phyloP scores from a whole-genome alignment of 2,329 filamentous ascomycete species.

The Didymosphaeria variabile region DNA sequence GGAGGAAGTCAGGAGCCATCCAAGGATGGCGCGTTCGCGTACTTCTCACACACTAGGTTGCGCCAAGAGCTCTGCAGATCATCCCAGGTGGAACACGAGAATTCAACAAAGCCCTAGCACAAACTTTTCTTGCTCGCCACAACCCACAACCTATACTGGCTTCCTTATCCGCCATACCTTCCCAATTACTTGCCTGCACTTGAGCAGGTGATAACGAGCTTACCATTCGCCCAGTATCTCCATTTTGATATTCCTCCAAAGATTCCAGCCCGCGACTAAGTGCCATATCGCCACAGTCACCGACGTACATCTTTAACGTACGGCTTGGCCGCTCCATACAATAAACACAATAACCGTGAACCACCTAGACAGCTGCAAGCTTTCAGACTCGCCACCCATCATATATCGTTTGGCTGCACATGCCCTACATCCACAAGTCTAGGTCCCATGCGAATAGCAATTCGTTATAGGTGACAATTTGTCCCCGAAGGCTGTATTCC shows the following conservation, averaged over 20 bases:
- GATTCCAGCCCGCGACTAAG: neutral
- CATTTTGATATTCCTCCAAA: neutral
- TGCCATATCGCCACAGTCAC: neutral
- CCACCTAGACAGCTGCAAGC: neutral
- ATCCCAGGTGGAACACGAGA: neutral
- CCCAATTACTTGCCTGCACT: neutral
- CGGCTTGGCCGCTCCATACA: neutral
- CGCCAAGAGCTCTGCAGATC: neutral
- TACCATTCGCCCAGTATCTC: neutral
- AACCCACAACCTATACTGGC: neutral
- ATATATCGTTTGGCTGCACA: neutral
- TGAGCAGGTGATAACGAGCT: neutral
- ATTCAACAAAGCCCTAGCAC: neutral
- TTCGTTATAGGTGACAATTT: conserved; percentile 6
- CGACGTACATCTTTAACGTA: neutral
- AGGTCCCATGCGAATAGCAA: conserved; percentile 5
- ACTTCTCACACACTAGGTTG: neutral
- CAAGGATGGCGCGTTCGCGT: conserved; percentile 9
- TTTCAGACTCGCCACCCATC: neutral
- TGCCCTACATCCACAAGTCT: neutral
- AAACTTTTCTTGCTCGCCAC: conserved; percentile 5
- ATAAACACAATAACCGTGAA: neutral
- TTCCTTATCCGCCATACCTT: neutral
- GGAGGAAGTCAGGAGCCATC: conserved; percentile 7
- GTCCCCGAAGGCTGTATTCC: neutral